Conservation (phyloP, 768 basidiomycete genomes). For the Aureoboletus auriporus region DNA sequence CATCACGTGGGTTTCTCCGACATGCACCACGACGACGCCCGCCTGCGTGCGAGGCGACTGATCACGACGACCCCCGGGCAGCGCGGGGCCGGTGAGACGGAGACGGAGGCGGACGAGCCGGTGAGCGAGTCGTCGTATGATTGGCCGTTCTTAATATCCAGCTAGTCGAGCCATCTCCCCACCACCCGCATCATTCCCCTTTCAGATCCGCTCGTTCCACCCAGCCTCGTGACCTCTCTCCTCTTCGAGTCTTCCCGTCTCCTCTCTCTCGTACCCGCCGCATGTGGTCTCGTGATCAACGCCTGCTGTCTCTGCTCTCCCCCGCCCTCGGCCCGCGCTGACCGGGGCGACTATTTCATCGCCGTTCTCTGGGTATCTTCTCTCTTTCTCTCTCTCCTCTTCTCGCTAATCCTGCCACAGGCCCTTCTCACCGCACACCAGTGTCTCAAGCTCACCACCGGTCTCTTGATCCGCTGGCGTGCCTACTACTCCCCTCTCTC, state of each 20-base stretch:
- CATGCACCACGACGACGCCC: not conserved
- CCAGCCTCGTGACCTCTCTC: slow-evolving; percentile 47
- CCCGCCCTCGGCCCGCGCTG: slow-evolving; percentile 30
- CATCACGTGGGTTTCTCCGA: not conserved
- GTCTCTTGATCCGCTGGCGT: slow-evolving; percentile 86
- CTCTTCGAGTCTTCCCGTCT: slow-evolving; percentile 70
- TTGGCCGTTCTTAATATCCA: not conserved
- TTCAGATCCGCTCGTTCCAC: slow-evolving; percentile 49
- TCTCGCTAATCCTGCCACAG: slow-evolving; percentile 34
- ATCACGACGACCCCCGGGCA: slow-evolving; percentile 64
- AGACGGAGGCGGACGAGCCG: slow-evolving; percentile 74
- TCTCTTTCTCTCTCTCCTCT: not conserved
- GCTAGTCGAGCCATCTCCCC: slow-evolving; percentile 60
- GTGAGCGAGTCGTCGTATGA: slow-evolving; percentile 37
- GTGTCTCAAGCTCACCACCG: slow-evolving; percentile 83
- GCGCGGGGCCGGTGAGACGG: slow-evolving; percentile 69
- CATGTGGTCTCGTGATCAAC: slow-evolving; percentile 62
- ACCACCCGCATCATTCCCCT: slow-evolving; percentile 58
- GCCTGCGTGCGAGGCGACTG: slow-evolving; percentile 25
- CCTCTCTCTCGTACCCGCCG: slow-evolving; percentile 68
- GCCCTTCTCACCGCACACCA: slow-evolving; percentile 84
- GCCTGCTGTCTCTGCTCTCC: slow-evolving; percentile 49
- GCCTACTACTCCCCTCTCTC: slow-evolving; percentile 86
- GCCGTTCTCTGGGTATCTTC: slow-evolving; percentile 66
- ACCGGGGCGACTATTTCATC: slow-evolving; percentile 61